Evolutionary conservation across 768 basidiomycete genomes (phyloP).

Genomic region (Coprinopsis marcescibilis): DNA sequence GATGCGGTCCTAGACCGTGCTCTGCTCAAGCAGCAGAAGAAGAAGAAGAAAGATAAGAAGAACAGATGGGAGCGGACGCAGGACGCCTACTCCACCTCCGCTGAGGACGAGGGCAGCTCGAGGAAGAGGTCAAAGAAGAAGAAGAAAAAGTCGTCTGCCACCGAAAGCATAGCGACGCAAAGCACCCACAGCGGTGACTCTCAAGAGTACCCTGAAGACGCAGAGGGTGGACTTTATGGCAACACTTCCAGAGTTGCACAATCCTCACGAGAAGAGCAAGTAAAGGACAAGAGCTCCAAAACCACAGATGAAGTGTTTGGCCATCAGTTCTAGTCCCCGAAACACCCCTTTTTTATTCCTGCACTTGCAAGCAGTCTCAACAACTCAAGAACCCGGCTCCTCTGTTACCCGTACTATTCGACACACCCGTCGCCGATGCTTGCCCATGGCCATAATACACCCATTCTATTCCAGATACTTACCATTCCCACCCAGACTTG

Average conservation of each 20-base stretch:
- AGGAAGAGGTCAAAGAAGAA: conserved; percentile 64
- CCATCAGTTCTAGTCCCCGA: conserved; percentile 51
- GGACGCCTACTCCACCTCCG: conserved; percentile 64
- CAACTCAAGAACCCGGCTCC: neutral
- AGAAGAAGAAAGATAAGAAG: conserved; percentile 64
- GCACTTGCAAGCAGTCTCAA: neutral
- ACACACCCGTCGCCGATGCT: no score
- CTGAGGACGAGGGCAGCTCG: conserved; percentile 29
- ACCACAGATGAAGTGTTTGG: conserved; percentile 47
- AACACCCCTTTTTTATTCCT: neutral
- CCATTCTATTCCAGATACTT: no score
- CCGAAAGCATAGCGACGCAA: conserved; percentile 28
- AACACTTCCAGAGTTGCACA: conserved; percentile 20
- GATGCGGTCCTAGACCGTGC: conserved; percentile 40
- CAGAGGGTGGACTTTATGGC: conserved; percentile 65
- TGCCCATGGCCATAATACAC: no score
- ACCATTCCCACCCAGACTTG: no score
- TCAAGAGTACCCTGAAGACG: conserved; percentile 63
- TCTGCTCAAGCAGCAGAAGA: conserved; percentile 49
- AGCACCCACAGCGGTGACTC: conserved; percentile 37
- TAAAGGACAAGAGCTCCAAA: conserved; percentile 15
- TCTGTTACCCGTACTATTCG: no score
- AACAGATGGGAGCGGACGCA: conserved; percentile 85
- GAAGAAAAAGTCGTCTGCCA: conserved; percentile 41
- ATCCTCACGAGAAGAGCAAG: neutral